These are phyloP conservation scores for Rhizopus microsporus DNA, from an alignment of 371 early-diverging fungal species.

Conservation along the genomic window DNA sequence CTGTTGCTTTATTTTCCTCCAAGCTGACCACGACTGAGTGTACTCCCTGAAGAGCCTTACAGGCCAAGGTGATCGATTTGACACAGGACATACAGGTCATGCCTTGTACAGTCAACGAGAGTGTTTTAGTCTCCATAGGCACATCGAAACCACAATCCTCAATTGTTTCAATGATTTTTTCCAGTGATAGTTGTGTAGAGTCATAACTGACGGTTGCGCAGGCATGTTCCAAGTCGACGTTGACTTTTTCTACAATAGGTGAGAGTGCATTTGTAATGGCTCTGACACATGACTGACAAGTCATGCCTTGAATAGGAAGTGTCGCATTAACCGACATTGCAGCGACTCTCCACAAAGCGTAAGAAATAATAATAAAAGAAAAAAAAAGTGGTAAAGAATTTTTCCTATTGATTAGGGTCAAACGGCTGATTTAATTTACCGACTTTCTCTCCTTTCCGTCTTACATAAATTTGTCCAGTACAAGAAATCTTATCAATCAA, in stretches of 20 bases:
- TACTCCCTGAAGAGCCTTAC: slow-evolving; percentile 10
- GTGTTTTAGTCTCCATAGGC: not conserved
- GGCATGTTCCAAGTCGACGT: slow-evolving; percentile 54
- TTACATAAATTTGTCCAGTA: not conserved
- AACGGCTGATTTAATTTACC: too few species aligned
- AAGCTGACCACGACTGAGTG: slow-evolving; percentile 46
- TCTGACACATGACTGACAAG: slow-evolving; percentile 74
- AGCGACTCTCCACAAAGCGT: too few species aligned
- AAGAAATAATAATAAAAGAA: not conserved
- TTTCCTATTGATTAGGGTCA: too few species aligned
- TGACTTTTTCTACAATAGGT: not conserved
- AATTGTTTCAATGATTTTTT: slow-evolving; percentile 37
- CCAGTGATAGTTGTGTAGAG: not conserved
- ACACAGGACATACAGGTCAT: slow-evolving; percentile 88
- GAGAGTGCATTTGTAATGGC: slow-evolving; percentile 57
- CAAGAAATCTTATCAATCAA: too few species aligned
- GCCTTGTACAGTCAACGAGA: slow-evolving; percentile 56
- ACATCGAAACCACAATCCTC: slow-evolving; percentile 46
- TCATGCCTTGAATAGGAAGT: slow-evolving; percentile 69
- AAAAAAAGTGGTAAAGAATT: not conserved
- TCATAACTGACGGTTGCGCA: slow-evolving; percentile 40
- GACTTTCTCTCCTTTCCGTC: not conserved
- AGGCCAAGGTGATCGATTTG: slow-evolving; percentile 55
- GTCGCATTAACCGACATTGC: not conserved
- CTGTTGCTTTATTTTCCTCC: slow-evolving; percentile 42